Evolutionary conservation across 1,139 yeast genomes (phyloP), one percentile per base, ranked within the genome.

Genomic region (Meyerozyma elateridarum): DNA sequence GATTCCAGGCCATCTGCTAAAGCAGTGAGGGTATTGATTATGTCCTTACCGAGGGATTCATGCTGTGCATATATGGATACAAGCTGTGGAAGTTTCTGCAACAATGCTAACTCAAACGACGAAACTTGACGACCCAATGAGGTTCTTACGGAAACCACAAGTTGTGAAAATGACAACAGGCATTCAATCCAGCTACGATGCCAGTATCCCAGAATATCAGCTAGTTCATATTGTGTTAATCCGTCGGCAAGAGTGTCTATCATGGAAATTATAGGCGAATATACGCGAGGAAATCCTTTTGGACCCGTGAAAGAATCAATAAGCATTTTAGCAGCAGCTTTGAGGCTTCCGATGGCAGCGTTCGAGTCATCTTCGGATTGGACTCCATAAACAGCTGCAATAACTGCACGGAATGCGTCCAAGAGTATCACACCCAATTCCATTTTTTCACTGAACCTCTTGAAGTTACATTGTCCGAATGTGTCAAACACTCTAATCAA

Each of bases 401-500:
- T 52, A 5, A 84, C 65, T 22, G 69, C 70, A 8, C 73, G 60
- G 47, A 87, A 79, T 2, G 79, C 62, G 18, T 66, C 69, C 8
- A 83, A 60, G 5, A 80, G 64, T 33, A 70, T 61, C 4, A 69
- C 62, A 0, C 93, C 88, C 30, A 87, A 66, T 41, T 76, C 73
- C 46, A 76, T 64, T 41, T 78, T 76, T 48, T 87, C 85, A 30
- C 61, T 54, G 1, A 74, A 61, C 16, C 69, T 55, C 20, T 63
- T 59, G 51, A 78, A 87, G 38, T 76, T 71, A 80, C 95, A 85
- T 46, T 72, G 76, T 5, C 71, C 60, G 47, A 80, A 84, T 41
- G 85, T 79, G 48, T 87, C 95, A 55, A 80, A 85, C 0, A 85
- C 73, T 33, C 71, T 72, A 13, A 85, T 56, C 34, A 79, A 61